These are phyloP conservation scores for Usnea hakonensis DNA, from an alignment of 495 filamentous ascomycete genomes.

Conservation along the genomic window DNA sequence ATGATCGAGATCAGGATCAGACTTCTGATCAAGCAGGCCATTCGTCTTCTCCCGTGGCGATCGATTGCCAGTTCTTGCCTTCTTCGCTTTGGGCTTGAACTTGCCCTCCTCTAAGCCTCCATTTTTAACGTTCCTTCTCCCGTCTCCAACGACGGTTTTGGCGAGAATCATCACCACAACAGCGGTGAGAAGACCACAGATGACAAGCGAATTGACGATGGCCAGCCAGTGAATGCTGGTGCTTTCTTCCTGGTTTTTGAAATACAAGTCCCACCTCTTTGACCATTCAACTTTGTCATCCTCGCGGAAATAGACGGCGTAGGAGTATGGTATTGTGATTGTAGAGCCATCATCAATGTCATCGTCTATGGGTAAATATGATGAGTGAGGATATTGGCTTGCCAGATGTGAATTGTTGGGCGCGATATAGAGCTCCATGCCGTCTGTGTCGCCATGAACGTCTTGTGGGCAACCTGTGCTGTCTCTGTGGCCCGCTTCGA, in stretches of 20 bases:
- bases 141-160: conserved; percentile 73
- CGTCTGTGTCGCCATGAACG: conserved; percentile 51
- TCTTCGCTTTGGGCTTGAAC: conserved; percentile 42
- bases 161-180: conserved; percentile 81
- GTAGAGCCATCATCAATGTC: conserved; percentile 59
- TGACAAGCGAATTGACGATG: conserved; percentile 84
- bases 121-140: conserved; percentile 63
- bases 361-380: conserved; percentile 49
- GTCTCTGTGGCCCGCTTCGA: conserved; percentile 54
- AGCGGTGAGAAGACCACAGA: conserved; percentile 71
- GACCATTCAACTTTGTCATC: conserved; percentile 77
- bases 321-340: conserved; percentile 78
- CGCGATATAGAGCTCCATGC: conserved; percentile 60
- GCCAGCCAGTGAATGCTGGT: conserved; percentile 86
- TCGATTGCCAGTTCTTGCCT: conserved; percentile 34
- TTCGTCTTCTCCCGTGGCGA: conserved; percentile 47
- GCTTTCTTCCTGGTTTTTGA: conserved; percentile 82
- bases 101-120: conserved; percentile 62
- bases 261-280: conserved; percentile 87
- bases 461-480: conserved; percentile 59
- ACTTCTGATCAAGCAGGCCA: conserved; percentile 58
- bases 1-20: conserved; percentile 51
- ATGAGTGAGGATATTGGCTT: conserved; percentile 50
- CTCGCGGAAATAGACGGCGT: conserved; percentile 88
- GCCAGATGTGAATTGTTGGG: conserved; percentile 52